Percentiles rank a stretch among this genome's conserved stretches.
These are phyloP conservation scores for Trichoderma cornu-damae DNA, from an alignment of 2,329 filamentous ascomycete genomes.

Conservation along the genomic window DNA sequence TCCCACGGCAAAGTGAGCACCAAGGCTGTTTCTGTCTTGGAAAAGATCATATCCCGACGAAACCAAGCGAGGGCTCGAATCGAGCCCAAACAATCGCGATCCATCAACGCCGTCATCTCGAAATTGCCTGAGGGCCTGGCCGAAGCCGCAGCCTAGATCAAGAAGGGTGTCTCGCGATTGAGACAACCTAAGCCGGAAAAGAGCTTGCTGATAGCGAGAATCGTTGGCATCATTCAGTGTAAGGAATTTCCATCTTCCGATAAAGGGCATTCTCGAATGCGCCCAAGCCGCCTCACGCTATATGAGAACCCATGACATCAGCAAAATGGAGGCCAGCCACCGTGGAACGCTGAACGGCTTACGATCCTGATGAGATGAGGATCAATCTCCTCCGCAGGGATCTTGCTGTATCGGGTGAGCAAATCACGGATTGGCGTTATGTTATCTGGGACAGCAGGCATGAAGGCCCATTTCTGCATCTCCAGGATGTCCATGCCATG, in stretches of 20 bases:
- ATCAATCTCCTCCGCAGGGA: conserved; percentile 34
- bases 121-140: conserved; percentile 47
- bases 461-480: conserved; percentile 34
- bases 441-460: conserved; percentile 35
- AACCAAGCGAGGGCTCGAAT: conserved; percentile 47
- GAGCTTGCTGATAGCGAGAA: conserved; percentile 39
- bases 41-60: conserved; percentile 61
- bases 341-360: conserved; percentile 20
- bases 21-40: conserved; percentile 47
- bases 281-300: conserved; percentile 46
- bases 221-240: conserved; percentile 39
- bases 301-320: conserved; percentile 22
- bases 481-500: conserved; percentile 34
- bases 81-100: conserved; percentile 45
- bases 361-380: conserved; percentile 35
- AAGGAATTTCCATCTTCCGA: conserved; percentile 48
- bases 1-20: conserved; percentile 45
- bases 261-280: conserved; percentile 40
- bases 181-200: conserved; percentile 38
- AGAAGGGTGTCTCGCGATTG: conserved; percentile 39
- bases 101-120: conserved; percentile 46
- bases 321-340: neutral
- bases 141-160: conserved; percentile 49
- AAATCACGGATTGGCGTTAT: conserved; percentile 35
- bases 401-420: conserved; percentile 37